These are phyloP conservation scores for Aspergillus brunneoviolaceus DNA, from an alignment of 2,329 filamentous ascomycete genomes.

Conservation along the genomic window DNA sequence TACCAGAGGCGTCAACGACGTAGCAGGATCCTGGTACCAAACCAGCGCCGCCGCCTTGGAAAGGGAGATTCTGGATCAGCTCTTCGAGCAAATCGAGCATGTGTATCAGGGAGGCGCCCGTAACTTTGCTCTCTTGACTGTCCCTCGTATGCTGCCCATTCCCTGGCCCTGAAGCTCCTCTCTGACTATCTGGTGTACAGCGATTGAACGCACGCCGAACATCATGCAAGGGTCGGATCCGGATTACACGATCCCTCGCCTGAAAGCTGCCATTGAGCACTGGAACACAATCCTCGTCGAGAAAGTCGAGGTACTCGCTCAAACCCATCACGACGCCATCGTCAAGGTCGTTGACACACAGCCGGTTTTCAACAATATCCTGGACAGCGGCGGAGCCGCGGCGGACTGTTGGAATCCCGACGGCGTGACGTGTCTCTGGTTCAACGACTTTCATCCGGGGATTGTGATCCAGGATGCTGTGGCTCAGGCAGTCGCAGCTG, in stretches of 20 bases:
- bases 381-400: constrained; percentile 6
- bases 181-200: not conserved
- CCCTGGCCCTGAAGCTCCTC: not conserved
- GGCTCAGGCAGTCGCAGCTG: constrained; percentile 11
- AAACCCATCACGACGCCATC: not conserved
- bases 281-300: constrained; percentile 6
- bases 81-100: constrained; percentile 11
- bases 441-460: constrained; percentile 15
- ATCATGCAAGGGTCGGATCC: constrained; percentile 5
- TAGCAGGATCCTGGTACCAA: constrained; percentile 8
- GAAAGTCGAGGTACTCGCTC: not conserved
- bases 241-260: constrained; percentile 2
- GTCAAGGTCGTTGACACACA: constrained; percentile 13
- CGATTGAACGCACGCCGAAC: constrained; percentile 9
- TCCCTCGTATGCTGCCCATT: constrained; percentile 7
- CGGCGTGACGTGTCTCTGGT: constrained; percentile 13
- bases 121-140: constrained; percentile 9
- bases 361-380: constrained; percentile 6
- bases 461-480: constrained; percentile 12
- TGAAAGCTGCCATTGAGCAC: constrained; percentile 5
- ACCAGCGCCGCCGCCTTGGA: not conserved
- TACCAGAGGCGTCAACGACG: constrained; percentile 15
- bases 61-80: constrained; percentile 7
- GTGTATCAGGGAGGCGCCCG: constrained; percentile 9
- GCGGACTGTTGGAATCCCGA: constrained; percentile 12